Evolutionary conservation across 805 yeast genomes (phyloP).

Genomic region (Teunomyces barrocoloradensis): DNA sequence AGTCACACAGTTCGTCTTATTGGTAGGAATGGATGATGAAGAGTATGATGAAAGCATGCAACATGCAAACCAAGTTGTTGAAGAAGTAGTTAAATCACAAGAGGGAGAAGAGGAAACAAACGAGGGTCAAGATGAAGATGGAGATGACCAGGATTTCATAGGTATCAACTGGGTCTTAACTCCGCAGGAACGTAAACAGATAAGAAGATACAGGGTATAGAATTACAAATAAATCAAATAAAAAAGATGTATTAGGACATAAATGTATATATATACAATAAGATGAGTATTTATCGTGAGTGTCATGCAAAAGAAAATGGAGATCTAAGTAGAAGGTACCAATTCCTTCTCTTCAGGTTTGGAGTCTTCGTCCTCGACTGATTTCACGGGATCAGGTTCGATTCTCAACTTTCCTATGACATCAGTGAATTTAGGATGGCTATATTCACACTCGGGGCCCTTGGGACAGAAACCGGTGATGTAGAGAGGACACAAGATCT

Average conservation of each 20-base stretch:
- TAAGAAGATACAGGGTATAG: constrained; percentile 56
- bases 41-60: constrained; percentile 40
- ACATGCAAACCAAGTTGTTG: constrained; percentile 12
- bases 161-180: constrained; percentile 70
- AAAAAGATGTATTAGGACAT: not conserved
- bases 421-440: constrained; percentile 77
- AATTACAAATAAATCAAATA: constrained; percentile 7
- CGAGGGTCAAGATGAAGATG: constrained; percentile 39
- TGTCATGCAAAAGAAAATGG: not conserved
- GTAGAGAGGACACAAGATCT: constrained; percentile 72
- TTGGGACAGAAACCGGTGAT: constrained; percentile 58
- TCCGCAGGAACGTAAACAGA: constrained; percentile 67
- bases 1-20: constrained; percentile 79
- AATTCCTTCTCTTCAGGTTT: not conserved
- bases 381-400: constrained; percentile 29
- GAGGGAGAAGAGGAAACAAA: not conserved
- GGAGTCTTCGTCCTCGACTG: not conserved
- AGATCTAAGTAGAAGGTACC: not conserved
- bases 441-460: constrained; percentile 59
- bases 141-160: constrained; percentile 22
- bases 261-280: not conserved
- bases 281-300: not conserved
- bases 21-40: constrained; percentile 77
- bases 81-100: constrained; percentile 4
- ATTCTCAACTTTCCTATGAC: constrained; percentile 42